A percentile compares a stretch with the other conserved stretches of the same genome.
Conservation (phyloP, 768 basidiomycete genomes). For the Postia placenta region DNA sequence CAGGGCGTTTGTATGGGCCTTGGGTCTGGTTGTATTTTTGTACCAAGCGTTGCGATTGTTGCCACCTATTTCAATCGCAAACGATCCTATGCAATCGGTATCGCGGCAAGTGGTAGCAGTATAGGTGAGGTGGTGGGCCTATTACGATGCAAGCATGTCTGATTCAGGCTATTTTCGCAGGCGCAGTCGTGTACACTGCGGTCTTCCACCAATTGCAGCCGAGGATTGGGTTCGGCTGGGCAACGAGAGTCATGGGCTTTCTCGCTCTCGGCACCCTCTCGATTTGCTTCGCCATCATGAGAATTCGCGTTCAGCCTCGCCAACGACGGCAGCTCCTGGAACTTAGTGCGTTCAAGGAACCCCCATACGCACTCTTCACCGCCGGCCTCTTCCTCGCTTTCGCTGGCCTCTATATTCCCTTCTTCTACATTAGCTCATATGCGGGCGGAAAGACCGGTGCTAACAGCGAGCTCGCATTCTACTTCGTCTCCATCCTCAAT, state of each 20-base stretch:
- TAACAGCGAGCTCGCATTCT: not conserved
- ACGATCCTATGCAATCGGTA: conserved; percentile 45
- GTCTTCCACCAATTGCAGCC: conserved; percentile 41
- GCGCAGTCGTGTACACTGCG: conserved; percentile 39
- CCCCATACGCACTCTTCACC: conserved; percentile 1
- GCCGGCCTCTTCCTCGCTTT: not conserved
- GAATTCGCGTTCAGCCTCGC: conserved; percentile 7
- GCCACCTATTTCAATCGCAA: conserved; percentile 47
- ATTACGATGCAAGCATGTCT: not conserved
- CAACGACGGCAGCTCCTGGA: not conserved
- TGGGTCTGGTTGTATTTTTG: conserved; percentile 41
- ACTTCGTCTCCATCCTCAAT: conserved; percentile 31
- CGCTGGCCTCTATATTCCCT: conserved; percentile 2
- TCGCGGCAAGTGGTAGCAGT: conserved; percentile 45
- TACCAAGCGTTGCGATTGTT: conserved; percentile 41
- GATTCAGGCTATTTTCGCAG: not conserved
- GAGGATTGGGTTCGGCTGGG: conserved; percentile 37
- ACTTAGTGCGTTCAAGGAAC: not conserved
- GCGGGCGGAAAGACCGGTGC: not conserved
- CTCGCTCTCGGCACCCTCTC: conserved; percentile 27
- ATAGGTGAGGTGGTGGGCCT: not conserved
- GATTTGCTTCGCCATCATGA: conserved; percentile 17
- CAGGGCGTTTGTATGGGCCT: conserved; percentile 54
- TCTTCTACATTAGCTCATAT: conserved; percentile 1
- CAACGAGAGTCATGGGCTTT: conserved; percentile 36